Conservation (phyloP, 495 filamentous ascomycete species). For the Penicillium paradoxum region DNA sequence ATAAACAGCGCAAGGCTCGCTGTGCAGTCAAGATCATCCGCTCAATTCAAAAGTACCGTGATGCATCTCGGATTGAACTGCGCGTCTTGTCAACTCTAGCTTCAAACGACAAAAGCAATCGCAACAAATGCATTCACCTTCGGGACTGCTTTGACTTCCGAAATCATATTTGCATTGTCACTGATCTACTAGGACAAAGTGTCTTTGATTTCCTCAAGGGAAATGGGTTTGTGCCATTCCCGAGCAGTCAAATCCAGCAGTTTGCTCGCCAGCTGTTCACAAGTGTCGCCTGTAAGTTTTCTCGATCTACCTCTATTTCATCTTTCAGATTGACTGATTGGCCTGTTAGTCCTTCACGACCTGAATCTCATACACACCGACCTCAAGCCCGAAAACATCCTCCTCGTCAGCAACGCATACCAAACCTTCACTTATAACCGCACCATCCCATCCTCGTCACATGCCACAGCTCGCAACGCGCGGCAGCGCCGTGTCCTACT, state of each 20-base stretch:
- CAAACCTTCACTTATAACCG: conserved; percentile 98
- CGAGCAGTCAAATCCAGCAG: conserved; percentile 97
- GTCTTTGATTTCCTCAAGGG: conserved; percentile 98
- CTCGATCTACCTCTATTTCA: background rate
- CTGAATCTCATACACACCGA: conserved; percentile 98
- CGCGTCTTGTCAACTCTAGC: conserved; percentile 86
- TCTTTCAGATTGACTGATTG: conserved; percentile 7
- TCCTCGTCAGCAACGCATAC: conserved; percentile 82
- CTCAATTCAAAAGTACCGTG: conserved; percentile 95
- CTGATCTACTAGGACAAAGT: conserved; percentile 90
- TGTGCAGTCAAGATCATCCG: conserved; percentile 98
- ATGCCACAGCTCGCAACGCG: conserved; percentile 67
- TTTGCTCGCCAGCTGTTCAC: conserved; percentile 95
- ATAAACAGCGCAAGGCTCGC: conserved; percentile 65
- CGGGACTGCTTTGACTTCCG: conserved; percentile 97
- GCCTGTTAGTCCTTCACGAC: conserved; percentile 83
- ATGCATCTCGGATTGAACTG: conserved; percentile 93
- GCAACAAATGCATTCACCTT: conserved; percentile 95
- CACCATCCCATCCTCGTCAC: conserved; percentile 86
- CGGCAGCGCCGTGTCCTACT: conserved; percentile 83
- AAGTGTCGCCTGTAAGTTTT: conserved; percentile 89
- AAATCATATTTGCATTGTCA: conserved; percentile 98
- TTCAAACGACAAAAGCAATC: conserved; percentile 84
- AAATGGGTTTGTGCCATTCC: conserved; percentile 92
- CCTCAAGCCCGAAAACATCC: conserved; percentile 96